Percentiles rank a stretch among this genome's conserved stretches.
Conservation (phyloP, 768 basidiomycete genomes). For the Auriculariales sp. region DNA sequence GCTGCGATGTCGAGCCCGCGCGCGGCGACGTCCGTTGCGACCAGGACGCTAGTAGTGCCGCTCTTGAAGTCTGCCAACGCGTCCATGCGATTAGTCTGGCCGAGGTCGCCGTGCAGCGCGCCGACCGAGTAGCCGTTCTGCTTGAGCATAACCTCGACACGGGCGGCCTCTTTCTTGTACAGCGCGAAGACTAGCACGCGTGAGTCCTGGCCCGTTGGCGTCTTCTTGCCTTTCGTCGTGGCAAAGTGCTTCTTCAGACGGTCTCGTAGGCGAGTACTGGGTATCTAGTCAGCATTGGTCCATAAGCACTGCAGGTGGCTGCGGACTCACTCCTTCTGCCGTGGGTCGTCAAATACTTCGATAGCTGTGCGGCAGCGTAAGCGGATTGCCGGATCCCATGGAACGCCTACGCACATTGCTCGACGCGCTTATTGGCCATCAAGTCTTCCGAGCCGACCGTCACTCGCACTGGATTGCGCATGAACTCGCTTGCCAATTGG, state of each 20-base stretch:
- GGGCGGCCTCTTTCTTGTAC: conserved; percentile 92
- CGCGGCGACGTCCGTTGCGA: conserved; percentile 96
- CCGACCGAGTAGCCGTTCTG: conserved; percentile 65
- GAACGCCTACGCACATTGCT: conserved; percentile 33
- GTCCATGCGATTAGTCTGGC: conserved; percentile 69
- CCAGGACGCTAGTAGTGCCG: conserved; percentile 66
- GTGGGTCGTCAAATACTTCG: conserved; percentile 79
- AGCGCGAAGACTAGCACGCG: conserved; percentile 86
- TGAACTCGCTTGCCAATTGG: conserved; percentile 77
- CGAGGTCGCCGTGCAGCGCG: conserved; percentile 83
- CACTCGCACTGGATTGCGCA: conserved; percentile 68
- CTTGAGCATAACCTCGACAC: conserved; percentile 70
- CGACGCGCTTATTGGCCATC: conserved; percentile 86
- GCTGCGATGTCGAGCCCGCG: conserved; percentile 88
- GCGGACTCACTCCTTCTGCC: conserved; percentile 68
- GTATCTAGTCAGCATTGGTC: neutral
- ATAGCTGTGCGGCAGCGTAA: conserved; percentile 25
- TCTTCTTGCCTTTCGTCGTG: conserved; percentile 40
- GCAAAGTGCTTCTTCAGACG: conserved; percentile 40
- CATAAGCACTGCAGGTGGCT: neutral
- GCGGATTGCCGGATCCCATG: neutral
- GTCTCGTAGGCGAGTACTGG: conserved; percentile 44
- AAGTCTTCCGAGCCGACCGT: conserved; percentile 94
- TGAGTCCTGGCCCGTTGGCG: conserved; percentile 34
- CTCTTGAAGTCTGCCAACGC: conserved; percentile 78